Percentiles rank a stretch among this genome's conserved stretches.
Conservation (phyloP, 768 basidiomycete species). For the Rhodotorula babjevae region DNA sequence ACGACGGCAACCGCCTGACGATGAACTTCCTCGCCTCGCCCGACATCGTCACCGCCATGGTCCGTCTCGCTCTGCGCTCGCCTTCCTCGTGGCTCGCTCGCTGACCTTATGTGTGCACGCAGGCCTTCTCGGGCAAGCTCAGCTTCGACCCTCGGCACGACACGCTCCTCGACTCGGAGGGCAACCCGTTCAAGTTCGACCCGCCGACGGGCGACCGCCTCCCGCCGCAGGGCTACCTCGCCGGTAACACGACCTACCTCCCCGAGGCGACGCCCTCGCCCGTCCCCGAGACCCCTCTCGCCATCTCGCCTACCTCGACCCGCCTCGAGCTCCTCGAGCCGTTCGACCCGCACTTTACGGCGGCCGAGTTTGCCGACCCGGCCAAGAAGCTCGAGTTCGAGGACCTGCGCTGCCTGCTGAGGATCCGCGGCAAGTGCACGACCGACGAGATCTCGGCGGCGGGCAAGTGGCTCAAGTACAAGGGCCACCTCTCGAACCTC, state of each 20-base stretch:
- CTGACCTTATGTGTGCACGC: constrained; percentile 42
- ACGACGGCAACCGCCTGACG: constrained; percentile 87
- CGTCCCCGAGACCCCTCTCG: constrained; percentile 67
- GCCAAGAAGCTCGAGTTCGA: constrained; percentile 66
- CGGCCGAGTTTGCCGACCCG: constrained; percentile 32
- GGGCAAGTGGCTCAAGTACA: constrained; percentile 98
- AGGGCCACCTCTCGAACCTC: constrained; percentile 52
- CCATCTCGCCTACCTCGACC: constrained; percentile 72
- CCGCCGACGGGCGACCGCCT: constrained; percentile 81
- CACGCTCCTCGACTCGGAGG: constrained; percentile 61
- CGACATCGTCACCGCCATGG: constrained; percentile 79
- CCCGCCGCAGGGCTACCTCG: constrained; percentile 73
- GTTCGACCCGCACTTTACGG: constrained; percentile 69
- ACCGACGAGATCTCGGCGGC: constrained; percentile 99
- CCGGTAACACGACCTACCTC: constrained; percentile 62
- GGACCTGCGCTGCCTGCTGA: constrained; percentile 73
- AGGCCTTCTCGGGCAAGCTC: constrained; percentile 89
- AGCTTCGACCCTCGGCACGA: constrained; percentile 92
- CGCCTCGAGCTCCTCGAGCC: constrained; percentile 81
- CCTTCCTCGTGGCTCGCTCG: neutral
- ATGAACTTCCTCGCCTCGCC: constrained; percentile 93
- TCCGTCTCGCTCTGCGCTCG: neutral
- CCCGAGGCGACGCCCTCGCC: constrained; percentile 70
- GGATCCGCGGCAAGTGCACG: constrained; percentile 96
- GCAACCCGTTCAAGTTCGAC: constrained; percentile 73